Evolutionary conservation across 139 green algal genomes (phyloP).

Genomic region (Ostreobium quekettii): DNA sequence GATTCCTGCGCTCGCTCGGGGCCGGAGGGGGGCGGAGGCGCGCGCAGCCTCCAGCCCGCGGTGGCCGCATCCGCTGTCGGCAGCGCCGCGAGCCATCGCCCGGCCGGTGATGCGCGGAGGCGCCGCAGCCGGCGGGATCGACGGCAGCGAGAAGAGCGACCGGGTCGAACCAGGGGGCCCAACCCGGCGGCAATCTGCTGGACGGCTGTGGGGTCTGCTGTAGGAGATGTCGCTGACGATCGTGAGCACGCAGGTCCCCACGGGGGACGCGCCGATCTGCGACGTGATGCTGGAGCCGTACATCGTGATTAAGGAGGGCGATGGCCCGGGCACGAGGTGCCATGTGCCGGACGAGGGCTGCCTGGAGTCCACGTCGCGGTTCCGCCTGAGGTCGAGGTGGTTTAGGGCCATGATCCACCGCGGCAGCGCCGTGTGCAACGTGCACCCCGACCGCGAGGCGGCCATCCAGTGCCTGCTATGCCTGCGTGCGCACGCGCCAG

Average conservation of each 20-base stretch:
- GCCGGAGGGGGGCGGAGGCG: too few relatives aligned
- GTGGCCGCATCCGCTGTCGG: too few relatives aligned
- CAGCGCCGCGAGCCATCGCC: too few relatives aligned
- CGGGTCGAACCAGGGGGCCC: too few relatives aligned
- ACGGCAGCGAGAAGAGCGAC: too few relatives aligned
- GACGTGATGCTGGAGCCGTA: slow-evolving; percentile 77
- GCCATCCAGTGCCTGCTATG: slow-evolving; percentile 84
- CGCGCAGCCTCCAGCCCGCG: too few relatives aligned
- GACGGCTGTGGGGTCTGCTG: too few relatives aligned
- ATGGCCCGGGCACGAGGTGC: slow-evolving; percentile 60
- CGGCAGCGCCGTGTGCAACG: slow-evolving; percentile 62
- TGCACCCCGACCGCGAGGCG: slow-evolving; percentile 76
- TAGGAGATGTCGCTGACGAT: slow-evolving; percentile 18
- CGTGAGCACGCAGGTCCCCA: slow-evolving; percentile 39
- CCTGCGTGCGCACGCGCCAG: slow-evolving; percentile 55
- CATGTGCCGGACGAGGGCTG: slow-evolving; percentile 69
- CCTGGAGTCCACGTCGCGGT: slow-evolving; percentile 43
- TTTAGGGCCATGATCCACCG: slow-evolving; percentile 70
- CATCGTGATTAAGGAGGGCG: slow-evolving; percentile 61
- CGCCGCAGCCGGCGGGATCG: too few relatives aligned
- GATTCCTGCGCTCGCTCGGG: too few relatives aligned
- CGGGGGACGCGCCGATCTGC: slow-evolving; percentile 55
- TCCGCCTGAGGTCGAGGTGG: slow-evolving; percentile 74
- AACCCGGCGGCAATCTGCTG: too few relatives aligned
- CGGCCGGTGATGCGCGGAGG: too few relatives aligned